phyloP scores from a whole-genome alignment of 768 basidiomycete genomes.

The Rhizopogon sp. region DNA sequence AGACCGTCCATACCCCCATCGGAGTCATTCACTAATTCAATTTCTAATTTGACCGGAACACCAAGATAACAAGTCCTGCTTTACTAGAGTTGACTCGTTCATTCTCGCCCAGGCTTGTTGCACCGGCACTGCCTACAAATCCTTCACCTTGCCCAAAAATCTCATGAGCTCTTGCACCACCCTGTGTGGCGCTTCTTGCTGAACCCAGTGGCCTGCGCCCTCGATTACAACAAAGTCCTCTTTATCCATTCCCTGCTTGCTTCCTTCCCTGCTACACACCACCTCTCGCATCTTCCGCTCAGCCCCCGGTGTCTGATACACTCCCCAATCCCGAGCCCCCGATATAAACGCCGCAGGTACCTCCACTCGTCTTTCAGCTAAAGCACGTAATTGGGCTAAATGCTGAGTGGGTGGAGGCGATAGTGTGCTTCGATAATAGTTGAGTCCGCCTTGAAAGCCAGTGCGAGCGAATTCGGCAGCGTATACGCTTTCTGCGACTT shows the following conservation, averaged over 20 bases:
- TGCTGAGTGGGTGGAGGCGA: slow-evolving; percentile 27
- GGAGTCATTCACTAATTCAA: too few species aligned
- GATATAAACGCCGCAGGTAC: slow-evolving; percentile 55
- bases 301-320: slow-evolving; percentile 49
- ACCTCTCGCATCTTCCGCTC: slow-evolving; percentile 38
- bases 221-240: slow-evolving; percentile 48
- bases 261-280: slow-evolving; percentile 13
- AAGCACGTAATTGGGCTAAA: slow-evolving; percentile 37
- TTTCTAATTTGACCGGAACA: too few species aligned
- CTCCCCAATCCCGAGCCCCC: slow-evolving; percentile 56
- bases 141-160: slow-evolving; percentile 32
- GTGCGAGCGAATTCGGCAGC: slow-evolving; percentile 43
- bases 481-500: slow-evolving; percentile 39
- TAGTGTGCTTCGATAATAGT: slow-evolving; percentile 43
- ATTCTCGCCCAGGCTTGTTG: neutral
- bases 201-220: slow-evolving; percentile 62
- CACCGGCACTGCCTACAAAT: neutral
- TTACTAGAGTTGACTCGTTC: too few species aligned
- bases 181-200: slow-evolving; percentile 46
- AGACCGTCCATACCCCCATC: neutral
- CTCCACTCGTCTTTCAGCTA: slow-evolving; percentile 40
- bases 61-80: too few species aligned
- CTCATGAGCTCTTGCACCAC: slow-evolving; percentile 35
- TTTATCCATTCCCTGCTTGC: slow-evolving; percentile 26
- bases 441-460: slow-evolving; percentile 62